Base-by-base conservation (phyloP, 2,329 filamentous ascomycete species). In the Rhexocercosporidium sp. region DNA sequence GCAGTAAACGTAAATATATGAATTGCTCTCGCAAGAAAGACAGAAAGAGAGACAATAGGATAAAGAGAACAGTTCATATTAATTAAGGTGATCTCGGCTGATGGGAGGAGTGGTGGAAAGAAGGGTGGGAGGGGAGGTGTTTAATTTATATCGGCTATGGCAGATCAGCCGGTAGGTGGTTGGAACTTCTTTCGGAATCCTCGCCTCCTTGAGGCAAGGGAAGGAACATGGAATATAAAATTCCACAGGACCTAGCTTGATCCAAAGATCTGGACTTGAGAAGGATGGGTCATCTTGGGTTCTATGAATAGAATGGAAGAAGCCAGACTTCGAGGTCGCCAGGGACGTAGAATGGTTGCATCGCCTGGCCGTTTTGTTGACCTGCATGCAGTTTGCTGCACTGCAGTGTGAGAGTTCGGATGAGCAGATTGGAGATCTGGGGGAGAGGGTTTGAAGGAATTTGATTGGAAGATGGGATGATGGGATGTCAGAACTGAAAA, bases 81-180 rank as follows among this genome's bases (percentile, higher is more conserved):
- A 60, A 60, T 46, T 47, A 49, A 29, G 12, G 16, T 47, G 34
- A 14, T 47, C 27, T 60, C 57, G 57, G 57, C 57, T 60, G 57
- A 60, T 60, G 7, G 25, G 2, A 9, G 46, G 3, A 46, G 14
- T 20, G 25, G 57, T 60, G 25, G 39, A 37, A 37, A 41, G 39
- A 7, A 18, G 39, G 25, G 22, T 31, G 39, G 41, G 41, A 31
- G 25, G 25, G 18, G 25, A 31, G 7, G 9, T 31, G 44, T 37
- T 39, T 39, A 59, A 59, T 65, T 39, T 59, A 64, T 53, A 31
- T 65, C 62, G 62, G 54, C 62, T 65, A 20, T 57, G 54, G 60
- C 44, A 49, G 41, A 59, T 65, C 62, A 65, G 62, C 62, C 62
- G 46, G 41, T n/a, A 29, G 57, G 27, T 29, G 25, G n/a, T 60